Base-by-base conservation (phyloP, 352 stramenopile species). In the Globisporangium cylindrosporum region DNA sequence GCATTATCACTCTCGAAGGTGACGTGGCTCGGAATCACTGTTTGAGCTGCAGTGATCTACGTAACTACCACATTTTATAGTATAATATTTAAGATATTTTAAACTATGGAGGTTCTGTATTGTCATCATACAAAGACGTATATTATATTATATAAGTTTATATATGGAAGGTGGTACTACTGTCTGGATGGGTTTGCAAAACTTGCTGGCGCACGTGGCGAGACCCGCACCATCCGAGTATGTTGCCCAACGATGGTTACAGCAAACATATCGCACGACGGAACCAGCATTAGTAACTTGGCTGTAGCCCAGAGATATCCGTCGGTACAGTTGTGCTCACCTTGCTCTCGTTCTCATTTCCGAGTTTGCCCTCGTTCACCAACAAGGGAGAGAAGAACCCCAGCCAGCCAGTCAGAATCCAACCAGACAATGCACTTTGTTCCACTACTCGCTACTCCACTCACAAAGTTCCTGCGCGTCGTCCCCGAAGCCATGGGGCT, bases 361-460 rank as follows among this genome's bases (percentile, higher is more conserved):
- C 41, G 14, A n/a, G 20, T 49, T 49, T n/a, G 14, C 41, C 41
- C 41, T n/a, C 14, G 14, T n/a, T 20, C 15, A n/a, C 41, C 41
- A 49, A n/a, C 41, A 49, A 49, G 41, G 20, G 41, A 49, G 41
- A 49, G 41, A n/a, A 49, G 41, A 48, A n/a, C 5, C 41, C 41
- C 2, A 43, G 36, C 14, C 38, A 18, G 3, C 36, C 36, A 43
- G 36, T 18, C 12, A 18, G 38, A 14, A 46, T 4, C 12, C 12
- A 15, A 46, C 38, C 38, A 49, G 41, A 49, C 41, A 32, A 70
- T 62, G 57, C 57, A 61, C 64, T 65, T 70, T 64, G 56, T 27
- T 3, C 32, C 57, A 14, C 34, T 57, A 15, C 32, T 69, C 43
- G 15, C 43, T 24, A 64, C 43, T 24, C 64, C 64, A 1, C 38